Evolutionary conservation across 768 basidiomycete genomes (phyloP), one percentile per base, ranked within the genome.

Genomic region (Gloeophyllum trabeum): DNA sequence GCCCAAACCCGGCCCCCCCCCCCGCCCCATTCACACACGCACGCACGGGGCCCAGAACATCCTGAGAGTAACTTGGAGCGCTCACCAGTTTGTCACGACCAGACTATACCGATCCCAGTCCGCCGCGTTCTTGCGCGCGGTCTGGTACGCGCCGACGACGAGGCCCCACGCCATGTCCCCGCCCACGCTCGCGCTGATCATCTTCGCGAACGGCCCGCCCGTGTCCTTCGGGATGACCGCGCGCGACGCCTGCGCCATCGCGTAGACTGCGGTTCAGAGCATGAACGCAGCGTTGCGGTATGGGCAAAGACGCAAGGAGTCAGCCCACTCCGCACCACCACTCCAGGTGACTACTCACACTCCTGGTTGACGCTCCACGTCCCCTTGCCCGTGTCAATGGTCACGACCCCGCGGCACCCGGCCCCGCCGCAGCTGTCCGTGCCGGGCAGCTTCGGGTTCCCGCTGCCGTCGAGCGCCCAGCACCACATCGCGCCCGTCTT

Each of bases 181-280:
- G 5, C 65, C 65, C 1, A 81, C 70, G 24, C 65, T 65, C 3
- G 75, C 72, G 1, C 70, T 74, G 28, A 81, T 73, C 4, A 79
- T 67, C 48, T 76, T 63, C 10, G 71, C 80, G 50, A 66, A 80
- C 3, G 77, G 74, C 2, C 80, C 79, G 1, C 73, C 75, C 1
- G 51, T 47, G 40, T 82, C 80, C 40, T 73, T 71, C 0, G 80
- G 80, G 22, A 77, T 62, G 35, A 77, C 65, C 3, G 78, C 79
- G 52, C 79, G 79, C 24, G 77, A 81, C 7, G 72, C 75, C 40
- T 81, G 78, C 1, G 76, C 78, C 71, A 81, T 75, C 0, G 74
- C 59, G 43, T 79, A 81, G 54, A 76, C n/a, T n/a, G n/a, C n/a
- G n/a, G n/a, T n/a, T 71, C 73, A 38, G 20, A 26, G 20, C 7